Evolutionary conservation across 2,329 filamentous ascomycete genomes (phyloP), one percentile per base, ranked within the genome.

Genomic region (Venturiaceae sp.): DNA sequence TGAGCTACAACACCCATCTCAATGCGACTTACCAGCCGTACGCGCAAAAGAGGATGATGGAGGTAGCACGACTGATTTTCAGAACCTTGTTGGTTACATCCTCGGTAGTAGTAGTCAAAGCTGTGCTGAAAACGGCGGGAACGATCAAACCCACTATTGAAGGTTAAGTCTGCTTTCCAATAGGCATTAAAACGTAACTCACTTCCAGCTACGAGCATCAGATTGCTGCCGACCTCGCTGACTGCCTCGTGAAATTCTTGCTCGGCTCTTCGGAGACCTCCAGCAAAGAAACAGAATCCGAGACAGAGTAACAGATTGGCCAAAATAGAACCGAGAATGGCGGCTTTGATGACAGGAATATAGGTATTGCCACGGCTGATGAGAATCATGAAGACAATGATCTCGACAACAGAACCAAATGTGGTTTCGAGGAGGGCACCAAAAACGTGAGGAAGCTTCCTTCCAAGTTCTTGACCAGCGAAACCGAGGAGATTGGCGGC

Each of bases 271-370:
- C 78, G 76, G 36, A 92, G 63, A 8, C 90, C 90, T 41, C 88
- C 88, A 23, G 84, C 80, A 61, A 92, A 83, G 75, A 95, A 95
- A 69, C 89, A 94, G 56, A 86, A 67, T 0, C 90, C 90, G 28
- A 95, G 73, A 64, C 90, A 95, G 1, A 95, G 77, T 47, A 95
- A 74, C 73, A 94, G 81, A 33, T 90, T 95, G 13, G 90, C 89
- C 34, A 95, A 71, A 47, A 95, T 87, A 0, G 88, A 92, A 36
- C 90, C 90, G 0, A 95, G 74, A 58, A 95, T 92, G 28, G 90
- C 90, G 57, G 88, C 88, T 67, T 90, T 83, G 64, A 95, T 89
- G 64, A 94, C 87, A n/a, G 80, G 77, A 60, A 86, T 73, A 6
- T 32, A 73, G 61, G 44, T 71, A 67, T 58, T 54, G n/a, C 30